Base-by-base conservation (phyloP, 148 eudicot species). In the Amaranthus cruentus region DNA sequence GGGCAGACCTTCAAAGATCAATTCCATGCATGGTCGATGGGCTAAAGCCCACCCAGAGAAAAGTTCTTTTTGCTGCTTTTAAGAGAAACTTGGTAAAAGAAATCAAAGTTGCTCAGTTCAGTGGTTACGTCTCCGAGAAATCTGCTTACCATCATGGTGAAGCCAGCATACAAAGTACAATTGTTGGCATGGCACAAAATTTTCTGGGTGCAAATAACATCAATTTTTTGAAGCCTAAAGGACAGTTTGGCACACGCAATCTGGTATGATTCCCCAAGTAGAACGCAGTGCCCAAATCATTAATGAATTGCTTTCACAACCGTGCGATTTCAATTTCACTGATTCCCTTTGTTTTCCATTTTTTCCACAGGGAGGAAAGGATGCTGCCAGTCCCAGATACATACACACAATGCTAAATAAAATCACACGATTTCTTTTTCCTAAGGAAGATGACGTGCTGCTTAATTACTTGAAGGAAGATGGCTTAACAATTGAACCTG, bases 141-240 rank as follows among this genome's bases (percentile, higher is more conserved):
- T 90, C 97, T 2, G 91, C 99, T 60, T 91, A 95, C 76, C 99
- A 95, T 80, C 97, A 95, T 63, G 99, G 99, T 21, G 97, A 95
- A 84, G 86, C 80, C 69, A 90, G 96, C 76, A 86, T 95, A 74
- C 90, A 87, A 49, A 78, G 90, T 57, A 92, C 99, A 6, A 88
- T 95, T 6, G 83, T 95, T 73, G 97, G 99, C 72, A 95, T 95
- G 99, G 99, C 97, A 13, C 99, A 95, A 64, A 78, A 90, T 74
- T 95, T 64, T 79, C 88, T 92, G 10, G 99, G 99, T n/a, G 84
- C 96, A 72, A 95, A 95, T 71, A 95, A 95, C 73, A 81, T 95
- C 55, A 91, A 95, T 78, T 87, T 95, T 72, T 69, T 95, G 47
- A 74, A 74, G 78, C 99, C 99, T 42, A 85, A 60, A 65, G 98